These are phyloP conservation scores for Rhinocladiella mackenziei DNA, from an alignment of 2,329 filamentous ascomycete genomes.

Conservation along the genomic window DNA sequence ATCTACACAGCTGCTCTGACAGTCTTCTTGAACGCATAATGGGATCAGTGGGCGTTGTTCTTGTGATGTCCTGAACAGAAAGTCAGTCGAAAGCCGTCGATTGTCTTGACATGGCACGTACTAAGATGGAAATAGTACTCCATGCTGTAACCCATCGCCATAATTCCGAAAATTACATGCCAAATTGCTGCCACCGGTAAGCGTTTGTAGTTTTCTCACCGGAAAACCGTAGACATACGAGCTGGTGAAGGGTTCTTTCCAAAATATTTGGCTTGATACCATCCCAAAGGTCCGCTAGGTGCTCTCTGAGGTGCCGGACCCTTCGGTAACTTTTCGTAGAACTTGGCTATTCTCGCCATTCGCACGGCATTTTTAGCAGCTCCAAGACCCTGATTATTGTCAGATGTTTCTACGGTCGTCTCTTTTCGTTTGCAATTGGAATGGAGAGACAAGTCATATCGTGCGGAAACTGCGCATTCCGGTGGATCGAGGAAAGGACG, in stretches of 20 bases:
- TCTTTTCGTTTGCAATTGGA: neutral
- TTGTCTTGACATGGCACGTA: slow-evolving; percentile 51
- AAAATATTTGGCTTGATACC: slow-evolving; percentile 86
- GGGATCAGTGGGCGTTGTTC: slow-evolving; percentile 92
- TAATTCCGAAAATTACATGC: slow-evolving; percentile 73
- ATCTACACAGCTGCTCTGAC: slow-evolving; percentile 12
- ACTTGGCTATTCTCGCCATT: slow-evolving; percentile 96
- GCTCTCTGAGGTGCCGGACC: slow-evolving; percentile 80
- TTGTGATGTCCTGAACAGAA: slow-evolving; percentile 89
- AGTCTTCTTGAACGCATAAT: slow-evolving; percentile 9
- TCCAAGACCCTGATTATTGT: slow-evolving; percentile 70
- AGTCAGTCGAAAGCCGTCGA: slow-evolving; percentile 8
- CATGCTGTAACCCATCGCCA: slow-evolving; percentile 85
- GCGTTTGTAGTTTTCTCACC: slow-evolving; percentile 5
- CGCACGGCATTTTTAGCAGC: slow-evolving; percentile 91
- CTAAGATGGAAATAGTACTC: slow-evolving; percentile 99
- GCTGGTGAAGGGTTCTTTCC: slow-evolving; percentile 84
- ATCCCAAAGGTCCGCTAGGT: slow-evolving; percentile 74
- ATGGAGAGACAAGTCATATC: too few relatives aligned
- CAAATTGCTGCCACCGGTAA: slow-evolving; percentile 65
- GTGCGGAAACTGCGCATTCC: neutral
- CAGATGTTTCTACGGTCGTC: slow-evolving; percentile 5
- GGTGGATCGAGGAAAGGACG: neutral
- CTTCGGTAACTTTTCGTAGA: slow-evolving; percentile 97
- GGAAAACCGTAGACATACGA: slow-evolving; percentile 61